These are phyloP conservation scores for Vickermania spadyakhi DNA, from an alignment of 208 protist genomes.

Conservation along the genomic window DNA sequence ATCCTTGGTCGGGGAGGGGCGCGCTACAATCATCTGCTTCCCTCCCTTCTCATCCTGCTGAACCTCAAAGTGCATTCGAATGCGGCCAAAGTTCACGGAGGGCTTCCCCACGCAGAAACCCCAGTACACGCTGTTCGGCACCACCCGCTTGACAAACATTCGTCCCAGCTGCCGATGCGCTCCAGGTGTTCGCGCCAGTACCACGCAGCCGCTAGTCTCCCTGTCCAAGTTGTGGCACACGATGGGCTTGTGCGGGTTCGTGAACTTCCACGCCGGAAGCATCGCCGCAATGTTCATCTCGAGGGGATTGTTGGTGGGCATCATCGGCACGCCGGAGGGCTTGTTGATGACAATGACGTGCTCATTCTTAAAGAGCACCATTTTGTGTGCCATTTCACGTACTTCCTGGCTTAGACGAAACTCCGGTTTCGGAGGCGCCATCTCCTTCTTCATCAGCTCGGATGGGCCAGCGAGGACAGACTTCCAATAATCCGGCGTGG, in stretches of 20 bases:
- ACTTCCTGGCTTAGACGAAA: conserved; percentile 63
- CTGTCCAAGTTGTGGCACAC: conserved; percentile 86
- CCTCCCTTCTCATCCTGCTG: conserved; percentile 26
- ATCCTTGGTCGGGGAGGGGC: conserved; percentile 56
- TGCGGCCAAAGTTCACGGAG: conserved; percentile 76
- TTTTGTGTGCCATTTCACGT: conserved; percentile 73
- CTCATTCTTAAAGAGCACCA: conserved; percentile 93
- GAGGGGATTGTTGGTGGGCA: conserved; percentile 69
- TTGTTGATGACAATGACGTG: conserved; percentile 93
- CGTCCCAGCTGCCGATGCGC: conserved; percentile 81
- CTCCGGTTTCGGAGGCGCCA: background rate
- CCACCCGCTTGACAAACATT: conserved; percentile 86
- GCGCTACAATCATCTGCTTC: conserved; percentile 55
- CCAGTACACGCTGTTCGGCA: conserved; percentile 91
- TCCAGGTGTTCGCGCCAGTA: conserved; percentile 70
- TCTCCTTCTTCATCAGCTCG: background rate
- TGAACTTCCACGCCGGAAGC: conserved; percentile 86
- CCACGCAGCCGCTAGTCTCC: conserved; percentile 87
- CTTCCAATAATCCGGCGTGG: conserved; percentile 52
- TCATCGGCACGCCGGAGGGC: conserved; percentile 84
- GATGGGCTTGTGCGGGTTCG: conserved; percentile 58
- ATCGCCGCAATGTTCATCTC: conserved; percentile 85
- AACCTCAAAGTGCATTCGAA: conserved; percentile 90
- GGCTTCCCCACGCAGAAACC: conserved; percentile 81
- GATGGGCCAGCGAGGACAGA: conserved; percentile 16